phyloP scores from a whole-genome alignment of 345 rosid species.

The Populus pruinosa region DNA sequence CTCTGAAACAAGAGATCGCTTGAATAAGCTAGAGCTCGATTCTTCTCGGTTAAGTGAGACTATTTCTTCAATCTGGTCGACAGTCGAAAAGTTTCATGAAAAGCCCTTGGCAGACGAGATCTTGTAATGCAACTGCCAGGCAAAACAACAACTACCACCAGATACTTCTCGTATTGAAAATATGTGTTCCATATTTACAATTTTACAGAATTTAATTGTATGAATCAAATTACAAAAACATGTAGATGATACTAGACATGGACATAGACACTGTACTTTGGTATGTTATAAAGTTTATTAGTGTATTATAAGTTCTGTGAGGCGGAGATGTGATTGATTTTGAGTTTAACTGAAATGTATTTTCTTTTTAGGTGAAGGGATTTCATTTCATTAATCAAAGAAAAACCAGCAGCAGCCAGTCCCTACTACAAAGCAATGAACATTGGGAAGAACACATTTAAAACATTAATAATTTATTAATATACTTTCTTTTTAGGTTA shows the following conservation, averaged over 20 bases:
- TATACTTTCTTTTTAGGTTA: no score
- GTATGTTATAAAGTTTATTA: neutral
- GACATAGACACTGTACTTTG: neutral
- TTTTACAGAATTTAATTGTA: conserved; percentile 1
- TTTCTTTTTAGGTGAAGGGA: neutral
- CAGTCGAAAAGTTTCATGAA: conserved; percentile 47
- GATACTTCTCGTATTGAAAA: neutral
- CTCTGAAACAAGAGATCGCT: conserved; percentile 28
- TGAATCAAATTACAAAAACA: conserved; percentile 1
- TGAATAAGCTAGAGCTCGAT: conserved; percentile 49
- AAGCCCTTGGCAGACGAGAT: conserved; percentile 51
- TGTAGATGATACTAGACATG: neutral
- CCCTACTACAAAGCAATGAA: neutral
- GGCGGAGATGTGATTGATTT: neutral
- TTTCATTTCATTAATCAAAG: neutral
- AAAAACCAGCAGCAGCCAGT: neutral
- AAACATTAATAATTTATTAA: neutral
- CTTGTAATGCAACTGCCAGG: conserved; percentile 27
- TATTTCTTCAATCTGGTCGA: conserved; percentile 29
- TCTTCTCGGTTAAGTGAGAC: conserved; percentile 33
- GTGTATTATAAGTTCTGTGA: neutral
- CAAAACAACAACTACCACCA: neutral
- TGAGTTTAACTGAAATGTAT: neutral
- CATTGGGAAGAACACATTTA: neutral
- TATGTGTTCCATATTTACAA: neutral